phyloP scores from a whole-genome alignment of 2,329 filamentous ascomycete species.

The Corniculantispora saksenae region DNA sequence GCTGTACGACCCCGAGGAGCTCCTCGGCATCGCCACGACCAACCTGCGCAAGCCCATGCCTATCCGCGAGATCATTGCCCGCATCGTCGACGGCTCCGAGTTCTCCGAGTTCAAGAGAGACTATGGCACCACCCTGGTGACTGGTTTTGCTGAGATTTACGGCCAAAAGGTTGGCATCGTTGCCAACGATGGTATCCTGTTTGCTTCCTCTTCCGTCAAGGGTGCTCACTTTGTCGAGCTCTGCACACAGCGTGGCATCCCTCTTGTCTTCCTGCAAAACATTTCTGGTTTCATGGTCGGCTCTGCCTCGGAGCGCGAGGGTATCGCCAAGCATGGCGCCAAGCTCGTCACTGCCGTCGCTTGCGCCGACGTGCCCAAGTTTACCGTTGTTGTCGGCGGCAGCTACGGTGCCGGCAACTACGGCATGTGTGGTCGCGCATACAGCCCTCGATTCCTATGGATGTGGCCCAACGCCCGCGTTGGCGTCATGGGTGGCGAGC shows the following conservation, averaged over 20 bases:
- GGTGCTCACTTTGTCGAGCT: constrained; percentile 97
- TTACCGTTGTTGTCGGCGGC: constrained; percentile 93
- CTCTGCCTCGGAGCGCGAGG: constrained; percentile 84
- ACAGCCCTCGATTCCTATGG: constrained; percentile 87
- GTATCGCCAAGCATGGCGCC: constrained; percentile 96
- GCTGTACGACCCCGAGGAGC: constrained; percentile 74
- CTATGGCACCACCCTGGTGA: constrained; percentile 87
- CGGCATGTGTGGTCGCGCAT: constrained; percentile 95
- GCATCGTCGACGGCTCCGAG: constrained; percentile 85
- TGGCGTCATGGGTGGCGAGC: constrained; percentile 93
- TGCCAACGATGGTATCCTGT: constrained; percentile 94
- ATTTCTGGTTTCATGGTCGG: constrained; percentile 99
- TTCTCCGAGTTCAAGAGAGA: constrained; percentile 94
- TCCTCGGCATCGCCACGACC: constrained; percentile 85
- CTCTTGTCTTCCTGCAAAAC: constrained; percentile 92
- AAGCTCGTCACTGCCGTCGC: constrained; percentile 95
- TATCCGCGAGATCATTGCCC: constrained; percentile 86
- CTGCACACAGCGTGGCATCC: constrained; percentile 85
- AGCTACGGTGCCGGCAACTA: constrained; percentile 96
- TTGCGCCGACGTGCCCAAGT: constrained; percentile 92
- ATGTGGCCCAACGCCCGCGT: constrained; percentile 98
- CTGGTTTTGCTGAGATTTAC: constrained; percentile 87
- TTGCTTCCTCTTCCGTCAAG: constrained; percentile 86
- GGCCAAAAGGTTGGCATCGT: constrained; percentile 90
- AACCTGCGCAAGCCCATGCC: constrained; percentile 85